These are phyloP conservation scores for Heteromeles arbutifolia DNA, from an alignment of 306 rosid genomes.

Conservation along the genomic window DNA sequence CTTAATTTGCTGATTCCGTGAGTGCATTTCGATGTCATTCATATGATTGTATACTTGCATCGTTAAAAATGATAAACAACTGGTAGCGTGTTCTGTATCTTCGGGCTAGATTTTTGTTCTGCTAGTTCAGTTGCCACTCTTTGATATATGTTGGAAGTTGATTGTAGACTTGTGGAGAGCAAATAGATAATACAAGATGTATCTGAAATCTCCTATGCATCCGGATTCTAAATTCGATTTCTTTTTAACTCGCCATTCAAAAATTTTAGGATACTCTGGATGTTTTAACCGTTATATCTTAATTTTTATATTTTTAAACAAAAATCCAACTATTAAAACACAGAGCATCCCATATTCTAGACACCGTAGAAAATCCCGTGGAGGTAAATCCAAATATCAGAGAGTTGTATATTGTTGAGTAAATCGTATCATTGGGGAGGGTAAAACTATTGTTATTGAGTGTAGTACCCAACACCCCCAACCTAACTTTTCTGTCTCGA, in stretches of 20 bases:
- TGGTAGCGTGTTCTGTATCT: background rate
- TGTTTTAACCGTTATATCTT: too few species aligned
- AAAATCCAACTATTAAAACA: too few species aligned
- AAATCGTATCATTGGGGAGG: too few species aligned
- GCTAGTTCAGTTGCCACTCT: background rate
- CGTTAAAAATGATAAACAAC: background rate
- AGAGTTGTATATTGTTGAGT: too few species aligned
- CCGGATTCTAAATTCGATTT: background rate
- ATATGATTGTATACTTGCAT: constrained; percentile 10
- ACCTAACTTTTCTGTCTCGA: too few species aligned
- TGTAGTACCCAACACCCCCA: too few species aligned
- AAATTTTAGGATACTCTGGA: too few species aligned
- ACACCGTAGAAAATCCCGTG: too few species aligned
- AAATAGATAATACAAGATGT: constrained; percentile 3
- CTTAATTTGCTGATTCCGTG: background rate
- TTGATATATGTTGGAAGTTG: background rate
- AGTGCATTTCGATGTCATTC: background rate
- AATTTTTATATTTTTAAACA: too few species aligned
- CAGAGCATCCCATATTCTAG: too few species aligned
- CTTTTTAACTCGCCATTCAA: background rate
- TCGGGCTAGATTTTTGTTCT: background rate
- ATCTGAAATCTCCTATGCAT: background rate
- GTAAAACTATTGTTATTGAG: too few species aligned
- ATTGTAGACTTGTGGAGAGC: background rate
- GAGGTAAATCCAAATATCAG: too few species aligned